Base-by-base conservation (phyloP, 768 basidiomycete species). In the Naganishia randhawae region DNA sequence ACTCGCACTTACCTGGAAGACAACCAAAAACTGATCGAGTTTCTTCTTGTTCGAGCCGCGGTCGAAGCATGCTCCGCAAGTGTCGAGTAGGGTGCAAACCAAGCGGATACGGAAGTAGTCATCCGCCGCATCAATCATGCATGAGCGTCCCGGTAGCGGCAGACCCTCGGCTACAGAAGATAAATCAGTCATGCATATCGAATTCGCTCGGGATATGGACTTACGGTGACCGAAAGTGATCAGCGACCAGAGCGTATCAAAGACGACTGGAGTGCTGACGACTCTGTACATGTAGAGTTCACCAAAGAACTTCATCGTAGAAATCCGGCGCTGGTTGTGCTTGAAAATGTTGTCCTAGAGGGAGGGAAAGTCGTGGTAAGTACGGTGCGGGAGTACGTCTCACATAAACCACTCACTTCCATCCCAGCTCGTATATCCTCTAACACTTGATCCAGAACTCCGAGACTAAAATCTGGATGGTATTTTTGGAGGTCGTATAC, bases 11-110 rank as follows among this genome's bases (percentile, higher is more conserved):
- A 92, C 92, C 85, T 98, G 92, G 81, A 98, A 97, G 82, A 96
- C 93, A 16, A 85, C 83, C 71, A 99, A 81, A 77, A 96, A 95
- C 73, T 87, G 89, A 80, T 98, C 96, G 27, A 99, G 82, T 77
- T 94, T 97, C 83, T 89, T 89, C 80, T 88, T 91, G 77, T 92
- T 90, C 5, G 89, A 87, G 0, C 95, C 96, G 45, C 88, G 87
- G 79, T 97, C 95, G 80, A 99, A 98, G 81, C 95, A 98, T 85
- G 94, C 91, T 22, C 95, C 96, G 77, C 92, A 94, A 0, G 94
- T 92, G 80, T 98, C 95, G 22, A 99, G 83, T 42, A 99, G 83
- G 8, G 89, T 89, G 77, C 96, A 98, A 50, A 95, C 86, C 63
- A 99, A 84, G 14, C 96, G 85, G 66, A 97, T 80, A 37, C 96